Conservation (phyloP, 2,329 filamentous ascomycete species). For the Apiospora marii region DNA sequence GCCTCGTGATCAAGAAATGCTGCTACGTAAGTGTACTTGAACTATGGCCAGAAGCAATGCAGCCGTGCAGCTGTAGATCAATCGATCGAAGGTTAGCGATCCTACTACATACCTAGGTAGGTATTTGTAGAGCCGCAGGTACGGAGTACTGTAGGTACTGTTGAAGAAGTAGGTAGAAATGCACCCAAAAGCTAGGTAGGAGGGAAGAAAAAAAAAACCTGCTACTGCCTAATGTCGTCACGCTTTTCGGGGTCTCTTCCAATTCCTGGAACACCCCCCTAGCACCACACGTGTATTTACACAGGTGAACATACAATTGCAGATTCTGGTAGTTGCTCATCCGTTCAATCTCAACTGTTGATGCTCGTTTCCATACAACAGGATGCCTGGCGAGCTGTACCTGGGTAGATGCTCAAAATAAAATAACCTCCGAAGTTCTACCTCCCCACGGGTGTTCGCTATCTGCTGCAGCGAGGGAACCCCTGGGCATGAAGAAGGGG, state of each 20-base stretch:
- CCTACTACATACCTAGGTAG: not conserved
- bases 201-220: not conserved
- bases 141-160: too few species aligned
- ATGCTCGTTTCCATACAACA: not conserved
- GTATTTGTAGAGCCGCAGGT: not conserved
- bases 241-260: constrained; percentile 1
- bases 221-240: constrained; percentile 12
- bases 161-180: not conserved
- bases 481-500: constrained; percentile 11
- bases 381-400: not conserved
- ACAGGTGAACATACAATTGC: not conserved
- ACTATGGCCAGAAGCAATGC: not conserved
- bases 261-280: not conserved
- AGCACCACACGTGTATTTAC: too few species aligned
- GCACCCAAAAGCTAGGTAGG: not conserved
- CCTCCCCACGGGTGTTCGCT: not conserved
- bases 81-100: not conserved
- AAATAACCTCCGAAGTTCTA: not conserved
- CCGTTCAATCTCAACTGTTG: not conserved
- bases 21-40: not conserved
- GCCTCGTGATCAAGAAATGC: not conserved
- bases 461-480: not conserved
- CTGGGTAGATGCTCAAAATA: too few species aligned
- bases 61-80: not conserved
- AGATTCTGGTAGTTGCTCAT: not conserved